These are phyloP conservation scores for Fusarium sp. DNA, from an alignment of 2,329 filamentous ascomycete genomes.

Conservation along the genomic window DNA sequence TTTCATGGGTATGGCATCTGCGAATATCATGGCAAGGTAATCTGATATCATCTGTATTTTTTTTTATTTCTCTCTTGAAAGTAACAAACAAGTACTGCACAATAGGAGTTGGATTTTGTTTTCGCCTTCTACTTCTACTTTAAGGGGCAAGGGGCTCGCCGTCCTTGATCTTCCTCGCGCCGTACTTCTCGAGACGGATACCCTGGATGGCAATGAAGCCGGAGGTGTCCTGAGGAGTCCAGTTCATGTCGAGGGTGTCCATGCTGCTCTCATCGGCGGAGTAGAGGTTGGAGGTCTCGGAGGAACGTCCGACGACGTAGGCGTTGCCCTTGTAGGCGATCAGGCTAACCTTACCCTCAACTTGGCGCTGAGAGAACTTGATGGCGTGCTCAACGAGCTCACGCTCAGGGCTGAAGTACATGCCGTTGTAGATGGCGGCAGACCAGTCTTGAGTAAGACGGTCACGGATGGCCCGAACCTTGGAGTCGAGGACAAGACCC, in stretches of 20 bases:
- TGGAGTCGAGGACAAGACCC: constrained; percentile 64
- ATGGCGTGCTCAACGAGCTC: constrained; percentile 72
- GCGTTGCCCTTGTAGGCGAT: constrained; percentile 60
- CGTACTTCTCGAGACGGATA: constrained; percentile 59
- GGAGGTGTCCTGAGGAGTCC: constrained; percentile 75
- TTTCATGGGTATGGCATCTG: neutral
- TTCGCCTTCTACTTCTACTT: neutral
- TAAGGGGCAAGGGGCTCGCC: constrained; percentile 52
- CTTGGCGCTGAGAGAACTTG: constrained; percentile 66
- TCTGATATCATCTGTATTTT: neutral
- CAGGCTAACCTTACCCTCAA: constrained; percentile 47
- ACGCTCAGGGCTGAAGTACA: constrained; percentile 63
- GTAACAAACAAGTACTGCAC: neutral
- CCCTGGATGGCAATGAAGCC: constrained; percentile 65
- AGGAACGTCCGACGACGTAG: constrained; percentile 59
- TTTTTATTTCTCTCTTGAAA: neutral
- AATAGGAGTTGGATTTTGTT: neutral
- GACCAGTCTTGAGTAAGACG: constrained; percentile 65
- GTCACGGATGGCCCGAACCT: constrained; percentile 65
- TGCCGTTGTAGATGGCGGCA: constrained; percentile 37
- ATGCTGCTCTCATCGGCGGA: constrained; percentile 61
- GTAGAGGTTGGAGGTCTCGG: constrained; percentile 62
- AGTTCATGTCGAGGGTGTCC: constrained; percentile 66
- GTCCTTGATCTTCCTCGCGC: constrained; percentile 48
- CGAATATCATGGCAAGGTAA: neutral